These are phyloP conservation scores for Xenosphaeropsis pyriputrescens DNA, from an alignment of 2,329 filamentous ascomycete genomes.

Conservation along the genomic window DNA sequence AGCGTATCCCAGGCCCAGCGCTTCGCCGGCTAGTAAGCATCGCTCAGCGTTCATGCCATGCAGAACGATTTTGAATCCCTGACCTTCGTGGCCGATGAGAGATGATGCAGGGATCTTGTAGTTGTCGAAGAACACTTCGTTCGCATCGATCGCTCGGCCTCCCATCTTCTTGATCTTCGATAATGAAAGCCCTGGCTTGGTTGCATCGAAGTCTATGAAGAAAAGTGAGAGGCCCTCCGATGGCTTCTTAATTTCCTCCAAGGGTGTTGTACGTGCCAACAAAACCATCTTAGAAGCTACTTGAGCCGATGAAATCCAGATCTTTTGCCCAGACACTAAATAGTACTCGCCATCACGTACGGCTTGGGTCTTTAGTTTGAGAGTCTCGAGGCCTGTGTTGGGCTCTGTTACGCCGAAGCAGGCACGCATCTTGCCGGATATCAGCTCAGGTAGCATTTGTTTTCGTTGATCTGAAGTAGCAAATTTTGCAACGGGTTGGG, in stretches of 20 bases:
- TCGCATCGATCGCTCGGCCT: constrained; percentile 66
- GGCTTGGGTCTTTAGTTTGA: constrained; percentile 54
- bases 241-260: constrained; percentile 51
- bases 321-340: constrained; percentile 63
- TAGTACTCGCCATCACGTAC: constrained; percentile 46
- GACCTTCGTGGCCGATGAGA: constrained; percentile 56
- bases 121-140: constrained; percentile 78
- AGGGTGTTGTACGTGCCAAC: constrained; percentile 58
- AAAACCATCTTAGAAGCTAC: constrained; percentile 75
- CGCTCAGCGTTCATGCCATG: constrained; percentile 72
- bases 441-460: constrained; percentile 52
- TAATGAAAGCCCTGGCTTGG: constrained; percentile 34
- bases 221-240: constrained; percentile 70
- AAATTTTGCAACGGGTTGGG: constrained; percentile 61
- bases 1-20: constrained; percentile 65
- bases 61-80: constrained; percentile 67
- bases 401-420: constrained; percentile 84
- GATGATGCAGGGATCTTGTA: constrained; percentile 50
- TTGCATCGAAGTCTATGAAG: constrained; percentile 60
- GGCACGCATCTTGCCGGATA: constrained; percentile 54
- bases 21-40: constrained; percentile 64
- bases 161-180: constrained; percentile 76
- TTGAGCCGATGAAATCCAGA: constrained; percentile 80
- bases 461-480: constrained; percentile 49
- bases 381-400: constrained; percentile 64